Conservation (phyloP, 2,329 filamentous ascomycete genomes). For the Colletotrichum sp. region DNA sequence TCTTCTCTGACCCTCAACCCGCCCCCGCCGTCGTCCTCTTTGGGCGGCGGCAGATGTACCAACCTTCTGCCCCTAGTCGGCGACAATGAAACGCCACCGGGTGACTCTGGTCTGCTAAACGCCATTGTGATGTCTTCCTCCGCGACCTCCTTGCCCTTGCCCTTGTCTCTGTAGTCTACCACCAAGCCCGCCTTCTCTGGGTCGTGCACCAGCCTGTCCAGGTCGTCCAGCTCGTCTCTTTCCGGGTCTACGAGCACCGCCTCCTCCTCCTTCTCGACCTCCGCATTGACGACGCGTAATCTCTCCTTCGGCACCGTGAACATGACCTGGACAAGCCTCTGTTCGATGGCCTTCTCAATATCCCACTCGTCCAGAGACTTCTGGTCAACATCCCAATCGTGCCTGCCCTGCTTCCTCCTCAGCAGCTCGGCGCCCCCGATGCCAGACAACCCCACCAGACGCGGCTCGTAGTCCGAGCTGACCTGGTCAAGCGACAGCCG, state of each 20-base stretch:
- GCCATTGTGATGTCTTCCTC: background rate
- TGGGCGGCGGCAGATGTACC: conserved; percentile 20
- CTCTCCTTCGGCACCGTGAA: conserved; percentile 91
- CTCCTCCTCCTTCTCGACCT: conserved; percentile 49
- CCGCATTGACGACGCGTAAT: conserved; percentile 87
- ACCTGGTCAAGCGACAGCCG: conserved; percentile 33
- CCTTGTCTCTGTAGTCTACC: conserved; percentile 2
- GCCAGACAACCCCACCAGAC: conserved; percentile 47
- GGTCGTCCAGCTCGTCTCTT: conserved; percentile 24
- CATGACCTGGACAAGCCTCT: conserved; percentile 79
- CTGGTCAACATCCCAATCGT: conserved; percentile 60
- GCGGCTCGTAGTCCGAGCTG: conserved; percentile 49
- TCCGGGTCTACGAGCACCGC: conserved; percentile 49
- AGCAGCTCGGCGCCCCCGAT: conserved; percentile 50
- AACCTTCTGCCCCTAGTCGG: conserved; percentile 10
- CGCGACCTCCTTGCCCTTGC: conserved; percentile 13
- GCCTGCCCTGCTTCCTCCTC: conserved; percentile 59
- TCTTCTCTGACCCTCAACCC: background rate
- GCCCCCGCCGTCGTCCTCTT: background rate
- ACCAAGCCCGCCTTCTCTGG: background rate
- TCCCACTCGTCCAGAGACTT: conserved; percentile 73
- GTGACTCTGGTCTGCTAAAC: conserved; percentile 8
- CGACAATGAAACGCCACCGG: conserved; percentile 4
- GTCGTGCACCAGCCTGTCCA: background rate
- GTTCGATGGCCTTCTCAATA: conserved; percentile 74